Conservation (phyloP, 805 yeast species). For the Pichia deserticola region DNA sequence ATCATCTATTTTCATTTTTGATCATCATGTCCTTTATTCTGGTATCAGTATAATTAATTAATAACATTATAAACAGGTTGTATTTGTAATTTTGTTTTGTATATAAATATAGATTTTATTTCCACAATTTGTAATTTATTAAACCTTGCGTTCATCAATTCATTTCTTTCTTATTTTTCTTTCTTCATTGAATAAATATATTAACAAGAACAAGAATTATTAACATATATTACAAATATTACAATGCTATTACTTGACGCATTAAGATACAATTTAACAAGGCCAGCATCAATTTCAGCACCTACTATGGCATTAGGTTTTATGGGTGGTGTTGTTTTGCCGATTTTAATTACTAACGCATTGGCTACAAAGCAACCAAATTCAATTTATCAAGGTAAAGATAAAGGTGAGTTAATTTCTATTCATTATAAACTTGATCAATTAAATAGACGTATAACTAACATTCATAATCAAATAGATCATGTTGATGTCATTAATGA, state of each 20-base stretch:
- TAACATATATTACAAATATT: neutral
- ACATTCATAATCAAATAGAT: conserved; percentile 11
- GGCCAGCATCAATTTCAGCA: conserved; percentile 6
- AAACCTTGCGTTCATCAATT: too few species aligned
- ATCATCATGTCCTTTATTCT: too few species aligned
- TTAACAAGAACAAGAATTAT: neutral
- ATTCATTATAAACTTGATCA: conserved; percentile 4
- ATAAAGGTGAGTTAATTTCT: conserved; percentile 12
- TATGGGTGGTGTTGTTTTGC: conserved; percentile 15
- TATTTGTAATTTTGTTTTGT: too few species aligned
- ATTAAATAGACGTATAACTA: conserved; percentile 12
- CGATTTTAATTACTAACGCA: conserved; percentile 11
- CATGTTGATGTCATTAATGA: conserved; percentile 10
- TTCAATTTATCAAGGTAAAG: conserved; percentile 5
- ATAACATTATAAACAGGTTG: too few species aligned
- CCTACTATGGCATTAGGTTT: conserved; percentile 14
- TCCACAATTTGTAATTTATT: too few species aligned
- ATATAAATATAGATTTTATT: too few species aligned
- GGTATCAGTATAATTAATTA: too few species aligned
- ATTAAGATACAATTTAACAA: conserved; percentile 5
- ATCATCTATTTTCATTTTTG: too few species aligned
- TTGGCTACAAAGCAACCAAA: conserved; percentile 4
- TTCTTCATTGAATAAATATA: too few species aligned
- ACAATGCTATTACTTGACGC: conserved; percentile 9
- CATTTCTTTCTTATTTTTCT: too few species aligned